These are phyloP conservation scores for Golubevia sp. DNA, from an alignment of 1,284 basidiomycete species.

Conservation along the genomic window DNA sequence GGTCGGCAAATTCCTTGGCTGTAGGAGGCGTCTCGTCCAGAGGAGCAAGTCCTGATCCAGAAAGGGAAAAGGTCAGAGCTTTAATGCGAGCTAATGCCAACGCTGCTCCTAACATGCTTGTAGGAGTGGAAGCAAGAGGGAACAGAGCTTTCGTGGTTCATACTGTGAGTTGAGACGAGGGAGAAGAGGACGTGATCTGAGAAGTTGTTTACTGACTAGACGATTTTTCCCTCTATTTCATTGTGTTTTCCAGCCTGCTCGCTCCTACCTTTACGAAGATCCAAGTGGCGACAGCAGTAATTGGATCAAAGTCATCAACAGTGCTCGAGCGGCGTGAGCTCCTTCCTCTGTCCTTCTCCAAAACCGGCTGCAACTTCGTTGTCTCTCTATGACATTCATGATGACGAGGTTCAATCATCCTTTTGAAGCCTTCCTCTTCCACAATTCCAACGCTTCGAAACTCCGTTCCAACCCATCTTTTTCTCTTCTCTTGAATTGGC, in stretches of 20 bases:
- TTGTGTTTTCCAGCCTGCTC: conserved; percentile 10
- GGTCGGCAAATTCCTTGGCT: conserved; percentile 2
- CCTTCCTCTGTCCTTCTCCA: conserved; percentile 6
- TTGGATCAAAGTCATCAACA: conserved; percentile 33
- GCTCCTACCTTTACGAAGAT: conserved; percentile 39
- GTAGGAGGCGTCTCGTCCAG: background rate
- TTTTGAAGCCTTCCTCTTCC: conserved; percentile 6
- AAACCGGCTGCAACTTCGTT: conserved; percentile 1
- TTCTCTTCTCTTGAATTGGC: background rate
- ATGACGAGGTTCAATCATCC: background rate
- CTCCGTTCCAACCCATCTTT: conserved; percentile 3
- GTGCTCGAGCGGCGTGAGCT: conserved; percentile 6
- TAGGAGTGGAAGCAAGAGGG: conserved; percentile 24
- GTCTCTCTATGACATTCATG: conserved; percentile 4
- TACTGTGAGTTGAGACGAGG: conserved; percentile 10
- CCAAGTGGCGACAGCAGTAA: conserved; percentile 34
- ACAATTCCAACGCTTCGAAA: conserved; percentile 7
- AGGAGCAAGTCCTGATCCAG: conserved; percentile 2
- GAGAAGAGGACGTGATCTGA: background rate
- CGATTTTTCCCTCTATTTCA: background rate
- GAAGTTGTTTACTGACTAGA: background rate
- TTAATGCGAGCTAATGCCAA: background rate
- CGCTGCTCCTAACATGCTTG: conserved; percentile 31
- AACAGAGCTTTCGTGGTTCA: conserved; percentile 24
- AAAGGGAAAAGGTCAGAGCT: background rate